Percentiles rank a stretch among this genome's conserved stretches.
phyloP scores from a whole-genome alignment of 768 basidiomycete species.

The Candolleomyces aberdarensis region DNA sequence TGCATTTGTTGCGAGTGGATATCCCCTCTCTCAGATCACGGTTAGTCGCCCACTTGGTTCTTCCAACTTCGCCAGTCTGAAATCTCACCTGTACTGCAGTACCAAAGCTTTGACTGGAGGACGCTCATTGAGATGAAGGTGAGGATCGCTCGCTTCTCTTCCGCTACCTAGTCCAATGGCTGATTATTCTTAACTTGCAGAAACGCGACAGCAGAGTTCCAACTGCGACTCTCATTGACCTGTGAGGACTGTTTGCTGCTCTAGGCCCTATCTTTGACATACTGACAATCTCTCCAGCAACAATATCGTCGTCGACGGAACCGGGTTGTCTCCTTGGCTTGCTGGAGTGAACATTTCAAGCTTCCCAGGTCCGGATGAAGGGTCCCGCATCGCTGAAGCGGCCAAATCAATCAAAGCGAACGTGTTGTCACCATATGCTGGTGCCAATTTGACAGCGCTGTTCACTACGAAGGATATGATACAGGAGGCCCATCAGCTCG shows the following conservation, averaged over 20 bases:
- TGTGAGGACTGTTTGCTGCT: conserved; percentile 36
- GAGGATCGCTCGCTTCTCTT: conserved; percentile 15
- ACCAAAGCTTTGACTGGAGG: conserved; percentile 83
- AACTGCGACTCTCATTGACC: conserved; percentile 64
- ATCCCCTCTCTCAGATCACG: conserved; percentile 55
- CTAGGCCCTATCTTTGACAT: not conserved
- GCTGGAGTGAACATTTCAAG: conserved; percentile 59
- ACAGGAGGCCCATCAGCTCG: conserved; percentile 57
- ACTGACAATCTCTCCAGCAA: conserved; percentile 23
- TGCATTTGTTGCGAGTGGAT: conserved; percentile 56
- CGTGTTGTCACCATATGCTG: conserved; percentile 61
- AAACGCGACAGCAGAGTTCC: conserved; percentile 51
- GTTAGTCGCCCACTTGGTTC: conserved; percentile 32
- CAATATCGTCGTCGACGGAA: conserved; percentile 37
- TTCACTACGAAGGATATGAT: conserved; percentile 74
- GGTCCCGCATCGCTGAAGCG: conserved; percentile 62
- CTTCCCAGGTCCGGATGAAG: conserved; percentile 61
- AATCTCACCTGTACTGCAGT: conserved; percentile 34
- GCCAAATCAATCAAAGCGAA: conserved; percentile 62
- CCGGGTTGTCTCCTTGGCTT: conserved; percentile 59
- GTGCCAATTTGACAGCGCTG: conserved; percentile 38
- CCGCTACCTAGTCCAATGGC: not conserved
- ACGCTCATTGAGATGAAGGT: conserved; percentile 71
- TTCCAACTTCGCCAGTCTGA: not conserved
- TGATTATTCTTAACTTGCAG: conserved; percentile 23